Conservation (phyloP, 192 early-diverging fungal genomes). For the Coemansia sp. region DNA sequence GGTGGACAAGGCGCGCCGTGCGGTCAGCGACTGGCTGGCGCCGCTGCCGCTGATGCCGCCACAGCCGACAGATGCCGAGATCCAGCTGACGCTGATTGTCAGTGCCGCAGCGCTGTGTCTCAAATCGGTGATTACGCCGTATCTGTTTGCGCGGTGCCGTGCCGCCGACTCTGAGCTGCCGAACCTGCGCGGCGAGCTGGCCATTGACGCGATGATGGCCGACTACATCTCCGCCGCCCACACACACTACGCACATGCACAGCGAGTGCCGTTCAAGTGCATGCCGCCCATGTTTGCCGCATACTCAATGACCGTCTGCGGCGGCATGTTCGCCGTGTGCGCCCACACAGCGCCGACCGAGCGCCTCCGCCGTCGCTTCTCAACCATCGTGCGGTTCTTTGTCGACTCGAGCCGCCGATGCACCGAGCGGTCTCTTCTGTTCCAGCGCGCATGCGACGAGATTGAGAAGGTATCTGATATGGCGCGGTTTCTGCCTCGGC, state of each 20-base stretch:
- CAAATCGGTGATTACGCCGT: conserved; percentile 35
- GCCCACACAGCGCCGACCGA: conserved; percentile 30
- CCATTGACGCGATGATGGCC: conserved; percentile 13
- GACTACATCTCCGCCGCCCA: conserved; percentile 26
- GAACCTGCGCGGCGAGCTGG: conserved; percentile 7
- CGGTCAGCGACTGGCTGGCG: conserved; percentile 34
- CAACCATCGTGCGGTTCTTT: neutral
- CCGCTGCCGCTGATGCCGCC: conserved; percentile 29
- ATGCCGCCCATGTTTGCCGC: conserved; percentile 45
- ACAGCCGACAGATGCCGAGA: conserved; percentile 14
- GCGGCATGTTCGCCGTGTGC: conserved; percentile 41
- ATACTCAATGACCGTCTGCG: conserved; percentile 33
- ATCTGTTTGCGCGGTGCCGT: conserved; percentile 27
- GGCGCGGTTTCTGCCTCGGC: conserved; percentile 33
- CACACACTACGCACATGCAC: conserved; percentile 19
- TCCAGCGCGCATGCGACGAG: conserved; percentile 19
- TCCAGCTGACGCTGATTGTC: conserved; percentile 35
- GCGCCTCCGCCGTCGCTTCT: conserved; percentile 12
- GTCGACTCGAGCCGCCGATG: neutral
- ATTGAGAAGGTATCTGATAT: conserved; percentile 33
- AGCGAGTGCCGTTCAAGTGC: conserved; percentile 8
- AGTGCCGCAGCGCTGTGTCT: conserved; percentile 32
- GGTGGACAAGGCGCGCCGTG: conserved; percentile 19
- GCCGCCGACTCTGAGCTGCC: conserved; percentile 5
- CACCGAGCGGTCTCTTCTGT: conserved; percentile 22